These are phyloP conservation scores for Rhypophila decipiens DNA, from an alignment of 495 filamentous ascomycete species.

Conservation along the genomic window DNA sequence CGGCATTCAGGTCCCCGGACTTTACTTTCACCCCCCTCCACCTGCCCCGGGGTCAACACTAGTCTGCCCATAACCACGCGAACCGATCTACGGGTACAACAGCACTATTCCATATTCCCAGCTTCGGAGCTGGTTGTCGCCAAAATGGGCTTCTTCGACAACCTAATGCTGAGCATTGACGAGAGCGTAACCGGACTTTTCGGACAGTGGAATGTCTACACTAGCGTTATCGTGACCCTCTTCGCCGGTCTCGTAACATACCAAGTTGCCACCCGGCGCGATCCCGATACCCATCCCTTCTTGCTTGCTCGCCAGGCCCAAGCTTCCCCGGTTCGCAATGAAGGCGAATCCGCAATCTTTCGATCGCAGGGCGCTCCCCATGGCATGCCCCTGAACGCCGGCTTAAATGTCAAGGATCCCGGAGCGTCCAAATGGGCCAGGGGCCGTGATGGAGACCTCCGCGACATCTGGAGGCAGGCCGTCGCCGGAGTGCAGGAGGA, in stretches of 20 bases:
- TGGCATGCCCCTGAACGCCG: conserved; percentile 72
- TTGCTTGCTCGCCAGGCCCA: conserved; percentile 80
- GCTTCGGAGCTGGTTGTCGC: too few species aligned
- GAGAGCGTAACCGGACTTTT: conserved; percentile 59
- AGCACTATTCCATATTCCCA: background rate
- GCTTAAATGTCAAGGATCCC: conserved; percentile 78
- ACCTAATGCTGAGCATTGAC: conserved; percentile 57
- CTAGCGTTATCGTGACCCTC: conserved; percentile 56
- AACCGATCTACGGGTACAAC: background rate
- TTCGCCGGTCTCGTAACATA: conserved; percentile 50
- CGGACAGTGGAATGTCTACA: conserved; percentile 73
- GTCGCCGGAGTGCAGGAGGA: conserved; percentile 56
- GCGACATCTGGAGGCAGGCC: conserved; percentile 85
- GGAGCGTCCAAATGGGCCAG: conserved; percentile 73
- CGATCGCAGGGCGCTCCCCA: conserved; percentile 76
- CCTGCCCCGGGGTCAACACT: too few species aligned
- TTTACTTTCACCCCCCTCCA: too few species aligned
- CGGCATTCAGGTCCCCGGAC: too few species aligned
- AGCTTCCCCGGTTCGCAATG: conserved; percentile 68
- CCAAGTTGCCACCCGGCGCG: conserved; percentile 43
- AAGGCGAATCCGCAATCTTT: conserved; percentile 77
- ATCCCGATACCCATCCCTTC: conserved; percentile 87
- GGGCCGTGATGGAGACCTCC: conserved; percentile 81
- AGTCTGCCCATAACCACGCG: background rate
- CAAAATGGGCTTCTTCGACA: conserved; percentile 29